These are phyloP conservation scores for Eucalyptus decipiens DNA, from an alignment of 345 rosid genomes.

Conservation along the genomic window DNA sequence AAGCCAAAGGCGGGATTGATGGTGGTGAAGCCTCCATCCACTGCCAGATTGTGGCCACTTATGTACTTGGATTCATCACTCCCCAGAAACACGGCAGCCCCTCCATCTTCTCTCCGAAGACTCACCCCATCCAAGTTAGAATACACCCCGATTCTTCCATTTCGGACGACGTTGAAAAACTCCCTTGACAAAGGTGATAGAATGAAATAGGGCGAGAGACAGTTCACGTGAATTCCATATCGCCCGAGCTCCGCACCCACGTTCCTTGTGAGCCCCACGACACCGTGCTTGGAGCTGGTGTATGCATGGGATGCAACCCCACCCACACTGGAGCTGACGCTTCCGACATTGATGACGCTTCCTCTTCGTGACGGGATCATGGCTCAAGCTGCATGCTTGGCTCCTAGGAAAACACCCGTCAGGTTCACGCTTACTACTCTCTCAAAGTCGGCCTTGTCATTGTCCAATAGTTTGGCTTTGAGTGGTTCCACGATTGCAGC, in stretches of 20 bases:
- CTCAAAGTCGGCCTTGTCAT: background rate
- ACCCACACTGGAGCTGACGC: background rate
- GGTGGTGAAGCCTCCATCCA: background rate
- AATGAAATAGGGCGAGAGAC: background rate
- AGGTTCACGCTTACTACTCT: background rate
- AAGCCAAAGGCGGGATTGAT: background rate
- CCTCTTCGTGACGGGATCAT: background rate
- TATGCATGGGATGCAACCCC: conserved; percentile 1
- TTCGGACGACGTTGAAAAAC: background rate
- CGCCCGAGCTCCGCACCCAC: conserved; percentile 1
- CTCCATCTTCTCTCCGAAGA: background rate
- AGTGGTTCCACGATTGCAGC: background rate
- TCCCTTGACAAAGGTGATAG: background rate
- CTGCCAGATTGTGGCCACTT: conserved; percentile 1
- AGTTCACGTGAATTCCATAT: conserved; percentile 1
- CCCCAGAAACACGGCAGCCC: background rate
- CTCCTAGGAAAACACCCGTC: background rate
- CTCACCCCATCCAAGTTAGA: background rate
- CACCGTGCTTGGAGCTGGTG: conserved; percentile 1
- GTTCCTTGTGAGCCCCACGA: conserved; percentile 1
- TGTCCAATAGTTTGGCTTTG: background rate
- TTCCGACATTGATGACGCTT: background rate
- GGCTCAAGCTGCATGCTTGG: conserved; percentile 10
- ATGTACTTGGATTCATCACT: conserved; percentile 12
- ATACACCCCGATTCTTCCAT: background rate